Percentiles rank a stretch among this genome's conserved stretches.
Conservation (phyloP, 129 eudicot species). For the Dittrichia graveolens region DNA sequence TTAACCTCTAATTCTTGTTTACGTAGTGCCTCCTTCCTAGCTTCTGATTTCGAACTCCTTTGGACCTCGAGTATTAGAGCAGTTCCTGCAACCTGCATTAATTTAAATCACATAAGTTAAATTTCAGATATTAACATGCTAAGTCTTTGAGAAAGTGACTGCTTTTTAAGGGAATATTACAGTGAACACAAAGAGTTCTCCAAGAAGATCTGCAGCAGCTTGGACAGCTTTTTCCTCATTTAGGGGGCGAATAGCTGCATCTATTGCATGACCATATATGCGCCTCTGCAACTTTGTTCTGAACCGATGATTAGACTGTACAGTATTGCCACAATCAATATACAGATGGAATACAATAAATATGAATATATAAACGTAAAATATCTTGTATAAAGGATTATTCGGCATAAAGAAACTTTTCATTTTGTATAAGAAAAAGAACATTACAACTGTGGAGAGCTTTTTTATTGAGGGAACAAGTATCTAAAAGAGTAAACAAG, state of each 20-base stretch:
- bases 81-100: conserved; percentile 74
- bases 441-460: too few species aligned
- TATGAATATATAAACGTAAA: background rate
- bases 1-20: conserved; percentile 67
- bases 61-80: conserved; percentile 81
- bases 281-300: conserved; percentile 72
- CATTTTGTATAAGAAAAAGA: too few species aligned
- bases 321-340: conserved; percentile 8
- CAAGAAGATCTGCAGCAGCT: conserved; percentile 89
- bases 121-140: background rate
- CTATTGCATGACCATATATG: conserved; percentile 72
- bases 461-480: too few species aligned
- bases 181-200: conserved; percentile 75
- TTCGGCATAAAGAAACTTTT: too few species aligned
- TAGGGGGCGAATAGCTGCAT: conserved; percentile 81
- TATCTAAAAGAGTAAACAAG: too few species aligned
- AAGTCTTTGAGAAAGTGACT: background rate
- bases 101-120: background rate
- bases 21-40: conserved; percentile 82
- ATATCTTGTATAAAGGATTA: background rate
- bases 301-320: conserved; percentile 81
- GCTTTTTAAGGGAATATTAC: conserved; percentile 33
- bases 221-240: conserved; percentile 89
- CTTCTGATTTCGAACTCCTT: conserved; percentile 84
- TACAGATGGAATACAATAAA: background rate